Conservation (phyloP, 2,329 filamentous ascomycete species). For the Colletotrichum sp. region DNA sequence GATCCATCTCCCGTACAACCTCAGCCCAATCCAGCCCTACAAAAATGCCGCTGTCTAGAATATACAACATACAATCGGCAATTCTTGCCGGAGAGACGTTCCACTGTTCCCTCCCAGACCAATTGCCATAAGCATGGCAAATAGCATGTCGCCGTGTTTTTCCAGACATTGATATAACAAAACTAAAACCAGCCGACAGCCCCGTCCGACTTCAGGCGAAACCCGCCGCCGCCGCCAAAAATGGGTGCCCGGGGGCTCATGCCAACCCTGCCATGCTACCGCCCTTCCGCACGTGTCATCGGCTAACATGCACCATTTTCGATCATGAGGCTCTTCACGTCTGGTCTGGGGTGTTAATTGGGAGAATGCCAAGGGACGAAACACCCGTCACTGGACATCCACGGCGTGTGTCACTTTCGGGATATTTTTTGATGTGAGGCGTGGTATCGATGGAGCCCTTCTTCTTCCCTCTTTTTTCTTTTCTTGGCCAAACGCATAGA, state of each 20-base stretch:
- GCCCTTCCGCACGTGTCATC: neutral
- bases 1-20: neutral
- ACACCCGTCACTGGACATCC: neutral
- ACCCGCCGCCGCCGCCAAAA: neutral
- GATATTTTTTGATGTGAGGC: neutral
- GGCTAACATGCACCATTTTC: neutral
- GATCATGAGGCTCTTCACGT: neutral
- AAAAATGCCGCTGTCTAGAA: neutral
- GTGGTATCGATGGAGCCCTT: neutral
- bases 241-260: neutral
- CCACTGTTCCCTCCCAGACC: neutral
- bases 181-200: neutral
- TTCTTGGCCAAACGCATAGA: neutral
- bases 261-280: neutral
- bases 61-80: neutral
- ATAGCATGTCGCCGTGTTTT: neutral
- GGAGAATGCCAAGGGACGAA: neutral
- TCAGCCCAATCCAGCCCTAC: neutral
- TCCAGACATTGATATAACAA: neutral
- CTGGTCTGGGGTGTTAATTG: neutral
- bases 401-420: neutral
- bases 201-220: neutral
- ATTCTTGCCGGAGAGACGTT: neutral
- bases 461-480: neutral
- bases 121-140: neutral